Percentiles rank a stretch among this genome's conserved stretches.
These are phyloP conservation scores for Syzygium jambos DNA, from an alignment of 345 rosid species.

Conservation along the genomic window DNA sequence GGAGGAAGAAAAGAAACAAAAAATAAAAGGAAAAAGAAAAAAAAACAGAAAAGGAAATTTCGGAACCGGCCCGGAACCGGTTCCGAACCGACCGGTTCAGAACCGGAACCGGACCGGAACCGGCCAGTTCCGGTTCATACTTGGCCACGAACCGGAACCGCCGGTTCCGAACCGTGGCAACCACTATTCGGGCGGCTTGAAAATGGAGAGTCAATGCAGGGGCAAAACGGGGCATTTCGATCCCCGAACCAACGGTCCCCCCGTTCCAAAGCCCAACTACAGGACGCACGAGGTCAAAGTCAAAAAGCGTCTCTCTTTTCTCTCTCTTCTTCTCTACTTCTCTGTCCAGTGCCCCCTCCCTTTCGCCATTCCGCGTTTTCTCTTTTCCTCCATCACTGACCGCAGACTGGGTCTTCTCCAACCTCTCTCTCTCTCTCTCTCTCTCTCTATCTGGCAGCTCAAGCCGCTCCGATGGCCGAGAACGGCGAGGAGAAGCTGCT, in stretches of 20 bases:
- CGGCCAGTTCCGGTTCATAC: too few relatives aligned
- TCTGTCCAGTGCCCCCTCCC: too few relatives aligned
- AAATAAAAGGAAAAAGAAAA: too few relatives aligned
- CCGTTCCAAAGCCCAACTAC: not conserved
- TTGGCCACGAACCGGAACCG: too few relatives aligned
- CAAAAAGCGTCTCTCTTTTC: not conserved
- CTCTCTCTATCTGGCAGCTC: not conserved
- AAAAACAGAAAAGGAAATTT: too few relatives aligned
- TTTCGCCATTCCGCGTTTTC: not conserved
- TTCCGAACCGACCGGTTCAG: too few relatives aligned
- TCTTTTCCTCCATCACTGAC: not conserved
- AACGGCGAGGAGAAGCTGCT: conserved; percentile 90
- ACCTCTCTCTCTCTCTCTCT: not conserved
- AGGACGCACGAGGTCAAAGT: not conserved
- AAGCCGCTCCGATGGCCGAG: conserved; percentile 11
- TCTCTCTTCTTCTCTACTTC: not conserved
- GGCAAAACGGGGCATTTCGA: not conserved
- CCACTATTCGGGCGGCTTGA: not conserved
- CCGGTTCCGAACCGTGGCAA: too few relatives aligned
- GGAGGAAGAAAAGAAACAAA: too few relatives aligned
- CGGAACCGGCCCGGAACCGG: too few relatives aligned
- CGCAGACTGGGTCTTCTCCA: not conserved
- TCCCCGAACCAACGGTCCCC: not conserved
- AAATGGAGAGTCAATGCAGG: not conserved
- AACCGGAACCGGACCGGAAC: too few relatives aligned